A percentile compares a stretch with the other conserved stretches of the same genome.
These are phyloP conservation scores for Pseudogymnoascus sp. DNA, from an alignment of 2,329 filamentous ascomycete genomes.

Conservation along the genomic window DNA sequence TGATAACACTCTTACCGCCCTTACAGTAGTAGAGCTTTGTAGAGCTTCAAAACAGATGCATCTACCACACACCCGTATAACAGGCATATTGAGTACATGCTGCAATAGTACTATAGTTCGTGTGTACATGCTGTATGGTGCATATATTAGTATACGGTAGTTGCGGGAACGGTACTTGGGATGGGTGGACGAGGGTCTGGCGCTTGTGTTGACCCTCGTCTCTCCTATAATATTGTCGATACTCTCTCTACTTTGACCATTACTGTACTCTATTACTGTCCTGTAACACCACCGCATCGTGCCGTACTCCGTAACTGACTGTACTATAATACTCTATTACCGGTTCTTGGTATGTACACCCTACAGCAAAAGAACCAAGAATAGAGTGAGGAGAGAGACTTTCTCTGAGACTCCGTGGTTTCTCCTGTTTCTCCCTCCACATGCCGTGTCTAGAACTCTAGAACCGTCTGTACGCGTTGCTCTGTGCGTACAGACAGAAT, in stretches of 20 bases:
- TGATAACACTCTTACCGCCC: neutral
- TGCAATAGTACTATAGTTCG: neutral
- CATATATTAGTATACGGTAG: conserved; percentile 6
- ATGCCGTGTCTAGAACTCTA: neutral
- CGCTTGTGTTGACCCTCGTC: neutral
- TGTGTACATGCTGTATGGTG: neutral
- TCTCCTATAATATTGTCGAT: too few species aligned
- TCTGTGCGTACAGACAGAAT: too few species aligned
- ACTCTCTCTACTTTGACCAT: too few species aligned
- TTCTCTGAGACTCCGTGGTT: neutral
- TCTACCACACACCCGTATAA: neutral
- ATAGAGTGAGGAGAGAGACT: neutral
- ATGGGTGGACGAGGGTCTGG: neutral
- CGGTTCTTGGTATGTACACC: too few species aligned
- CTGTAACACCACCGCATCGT: neutral
- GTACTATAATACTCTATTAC: neutral
- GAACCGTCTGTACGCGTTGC: too few species aligned
- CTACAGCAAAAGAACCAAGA: neutral
- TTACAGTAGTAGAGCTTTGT: too few species aligned
- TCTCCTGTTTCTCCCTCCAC: neutral
- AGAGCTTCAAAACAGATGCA: too few species aligned
- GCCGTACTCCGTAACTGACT: neutral
- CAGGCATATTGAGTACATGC: neutral
- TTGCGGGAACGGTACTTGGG: neutral
- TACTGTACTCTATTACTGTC: neutral